Conservation (phyloP, 208 protist genomes). For the Acanthamoeba healyi region DNA sequence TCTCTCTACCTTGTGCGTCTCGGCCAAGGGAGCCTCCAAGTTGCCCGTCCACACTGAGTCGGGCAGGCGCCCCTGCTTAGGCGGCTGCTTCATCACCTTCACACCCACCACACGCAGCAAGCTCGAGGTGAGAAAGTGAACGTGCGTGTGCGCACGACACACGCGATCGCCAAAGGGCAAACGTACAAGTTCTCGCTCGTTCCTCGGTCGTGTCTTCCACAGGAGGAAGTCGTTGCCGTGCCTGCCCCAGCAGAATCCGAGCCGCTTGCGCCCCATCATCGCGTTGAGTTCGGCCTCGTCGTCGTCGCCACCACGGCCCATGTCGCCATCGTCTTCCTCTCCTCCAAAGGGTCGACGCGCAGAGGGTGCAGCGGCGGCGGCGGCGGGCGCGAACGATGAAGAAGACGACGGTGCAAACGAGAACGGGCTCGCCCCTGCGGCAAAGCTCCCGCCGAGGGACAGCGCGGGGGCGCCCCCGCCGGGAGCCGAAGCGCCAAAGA, state of each 20-base stretch:
- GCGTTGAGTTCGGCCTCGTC: background rate
- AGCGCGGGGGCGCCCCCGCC: too few relatives aligned
- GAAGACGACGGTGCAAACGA: too few relatives aligned
- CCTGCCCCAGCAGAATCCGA: slow-evolving; percentile 7
- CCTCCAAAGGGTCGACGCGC: too few relatives aligned
- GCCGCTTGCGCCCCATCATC: background rate
- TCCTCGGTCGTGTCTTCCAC: background rate
- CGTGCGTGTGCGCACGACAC: background rate
- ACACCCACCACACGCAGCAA: background rate
- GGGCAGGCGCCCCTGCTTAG: background rate
- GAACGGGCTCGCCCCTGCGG: too few relatives aligned
- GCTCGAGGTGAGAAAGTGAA: background rate
- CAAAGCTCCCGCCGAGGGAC: too few relatives aligned
- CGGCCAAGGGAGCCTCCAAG: background rate
- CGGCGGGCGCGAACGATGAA: too few relatives aligned
- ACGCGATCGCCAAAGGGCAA: background rate
- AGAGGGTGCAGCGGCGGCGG: too few relatives aligned
- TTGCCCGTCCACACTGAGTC: background rate
- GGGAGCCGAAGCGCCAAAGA: too few relatives aligned
- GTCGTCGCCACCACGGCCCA: background rate
- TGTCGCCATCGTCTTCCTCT: background rate
- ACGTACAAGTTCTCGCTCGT: slow-evolving; percentile 5
- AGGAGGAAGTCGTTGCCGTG: slow-evolving; percentile 41
- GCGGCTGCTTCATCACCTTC: background rate
- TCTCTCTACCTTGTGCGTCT: background rate